These are phyloP conservation scores for Colletotrichum orbiculare DNA, from an alignment of 2,329 filamentous ascomycete species.

Conservation along the genomic window DNA sequence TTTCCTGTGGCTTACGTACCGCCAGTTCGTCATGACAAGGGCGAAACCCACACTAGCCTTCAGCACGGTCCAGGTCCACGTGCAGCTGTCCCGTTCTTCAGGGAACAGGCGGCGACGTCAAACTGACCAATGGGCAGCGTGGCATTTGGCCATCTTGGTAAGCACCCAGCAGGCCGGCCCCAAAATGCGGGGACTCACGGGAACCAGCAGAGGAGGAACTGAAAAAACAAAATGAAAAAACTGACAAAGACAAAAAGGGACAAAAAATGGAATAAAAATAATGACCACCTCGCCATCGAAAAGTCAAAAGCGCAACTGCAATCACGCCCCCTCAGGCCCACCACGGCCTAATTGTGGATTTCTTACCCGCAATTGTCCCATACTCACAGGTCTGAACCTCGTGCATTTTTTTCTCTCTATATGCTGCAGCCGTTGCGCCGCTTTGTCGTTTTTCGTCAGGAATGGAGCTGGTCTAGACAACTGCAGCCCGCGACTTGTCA, in stretches of 20 bases:
- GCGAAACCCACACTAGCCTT: background rate
- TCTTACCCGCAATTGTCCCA: conserved; percentile 1
- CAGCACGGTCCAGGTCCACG: background rate
- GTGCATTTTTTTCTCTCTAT: background rate
- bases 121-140: background rate
- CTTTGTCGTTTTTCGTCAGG: conserved; percentile 7
- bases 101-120: background rate
- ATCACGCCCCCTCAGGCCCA: background rate
- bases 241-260: background rate
- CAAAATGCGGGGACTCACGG: conserved; percentile 15
- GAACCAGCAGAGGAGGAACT: background rate
- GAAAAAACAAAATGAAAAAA: background rate
- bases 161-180: background rate
- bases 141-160: background rate
- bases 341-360: conserved; percentile 25
- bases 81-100: background rate
- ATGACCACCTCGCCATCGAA: too few species aligned
- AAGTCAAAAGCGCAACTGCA: background rate
- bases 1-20: background rate
- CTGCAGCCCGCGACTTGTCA: background rate
- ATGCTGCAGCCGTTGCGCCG: background rate
- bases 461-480: conserved; percentile 12
- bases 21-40: background rate
- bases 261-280: background rate
- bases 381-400: background rate